Base-by-base conservation (phyloP, 306 rosid species). In the Psophocarpus tetragonolobus region DNA sequence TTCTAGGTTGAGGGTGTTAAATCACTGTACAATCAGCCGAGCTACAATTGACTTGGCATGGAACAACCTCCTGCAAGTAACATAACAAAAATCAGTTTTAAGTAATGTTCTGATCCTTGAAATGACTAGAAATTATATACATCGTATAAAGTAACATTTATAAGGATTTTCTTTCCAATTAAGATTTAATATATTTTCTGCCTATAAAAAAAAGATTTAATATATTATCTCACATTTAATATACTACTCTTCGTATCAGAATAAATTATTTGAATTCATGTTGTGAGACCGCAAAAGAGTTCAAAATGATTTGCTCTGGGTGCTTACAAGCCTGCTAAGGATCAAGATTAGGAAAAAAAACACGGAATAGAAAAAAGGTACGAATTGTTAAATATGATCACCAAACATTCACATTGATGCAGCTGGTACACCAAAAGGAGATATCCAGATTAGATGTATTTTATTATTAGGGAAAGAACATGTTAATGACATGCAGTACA, bases 11-110 rank as follows among this genome's bases (percentile, higher is more conserved):
- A 45, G 56, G 83, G 80, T 74, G 87, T 88, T 78, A 86, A 81
- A 81, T 80, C 85, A 79, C 88, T 89, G 97, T 88, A 91, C 92
- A 91, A 80, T 82, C 90, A 77, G 85, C 85, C 36, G 67, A 48
- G 85, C 86, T 80, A 83, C 65, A 73, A 53, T 15, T 75, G 70
- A 78, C 82, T 83, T 48, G 24, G 63, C 89, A 26, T 73, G 82
- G 84, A 17, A 53, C 87, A 71, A 82, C 85, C 90, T 77, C 91
- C 93, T 91, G 90, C 92, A 84, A 57, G 54, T 71, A 79, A 60
- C 85, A 83, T 23, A 15, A 42, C 42, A 76, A 74, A 63, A 50
- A 10, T 76, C 61, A 80, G 66, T 62, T 14, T 66, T 67, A 5
- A 66, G 67, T 5, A 2, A 32, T 32, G 35, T 39, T 8, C 14